Base-by-base conservation (phyloP, 2,329 filamentous ascomycete species). In the Leptographium flavum region DNA sequence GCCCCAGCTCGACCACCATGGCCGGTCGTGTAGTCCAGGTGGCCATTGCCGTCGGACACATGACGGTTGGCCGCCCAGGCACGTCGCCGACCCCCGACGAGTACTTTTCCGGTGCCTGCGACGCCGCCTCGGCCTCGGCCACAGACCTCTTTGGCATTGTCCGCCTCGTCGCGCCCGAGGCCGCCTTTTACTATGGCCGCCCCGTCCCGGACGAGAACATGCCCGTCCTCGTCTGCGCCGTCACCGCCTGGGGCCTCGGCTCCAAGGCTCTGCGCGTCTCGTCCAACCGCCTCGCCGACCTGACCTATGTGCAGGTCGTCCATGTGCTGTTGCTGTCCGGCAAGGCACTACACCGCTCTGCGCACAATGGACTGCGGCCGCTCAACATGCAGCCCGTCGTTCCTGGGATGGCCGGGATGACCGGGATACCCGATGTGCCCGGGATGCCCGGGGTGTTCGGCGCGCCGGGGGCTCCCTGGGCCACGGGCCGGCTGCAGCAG, bases 231-330 rank as follows among this genome's bases (percentile, higher is more conserved):
- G 47, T 52, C 39, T 46, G 47, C 35, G 25, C 17, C 11, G 39
- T 35, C n/a, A 33, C 35, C 22, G 50, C 40, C 42, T 52, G 50
- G 50, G 50, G 41, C 4, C 43, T 52, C 25, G 50, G 47, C 28
- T n/a, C 35, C 43, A 43, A 32, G 9, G 48, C 25, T 5, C 7
- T 45, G 25, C 25, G 15, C 10, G 2, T 50, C 32, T 11, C 47
- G 15, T n/a, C 41, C 2, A 10, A 4, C 15, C 43, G 47, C 7
- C 21, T 44, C 10, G 23, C 14, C 8, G 15, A 3, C 4, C 36
- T 52, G 17, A 43, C 45, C 27, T 50, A 50, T 30, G 3, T 8
- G 21, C 31, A 48, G 43, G 19, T 52, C 17, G 5, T 45, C 27
- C 42, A n/a, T 37, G 21, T 48, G 43, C 39, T 52, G 5, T 25